Conservation (phyloP, 1,139 yeast species). For the Kodamaea plutei region DNA sequence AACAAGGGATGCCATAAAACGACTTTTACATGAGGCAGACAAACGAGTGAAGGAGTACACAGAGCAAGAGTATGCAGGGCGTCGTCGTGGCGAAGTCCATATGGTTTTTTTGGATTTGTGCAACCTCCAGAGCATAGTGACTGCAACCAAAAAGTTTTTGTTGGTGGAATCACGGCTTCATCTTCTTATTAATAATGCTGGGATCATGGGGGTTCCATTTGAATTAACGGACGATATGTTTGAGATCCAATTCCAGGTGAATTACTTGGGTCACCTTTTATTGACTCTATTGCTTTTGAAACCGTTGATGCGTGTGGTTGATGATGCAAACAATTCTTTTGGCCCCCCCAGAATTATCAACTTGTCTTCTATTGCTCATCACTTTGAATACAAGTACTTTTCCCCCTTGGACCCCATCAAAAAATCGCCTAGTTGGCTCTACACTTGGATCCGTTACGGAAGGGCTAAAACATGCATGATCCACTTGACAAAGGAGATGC, state of each 20-base stretch:
- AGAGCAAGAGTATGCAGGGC: slow-evolving; percentile 11
- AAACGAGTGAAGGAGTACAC: slow-evolving; percentile 21
- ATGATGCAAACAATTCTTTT: slow-evolving; percentile 10
- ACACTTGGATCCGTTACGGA: slow-evolving; percentile 35
- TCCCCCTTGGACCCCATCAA: slow-evolving; percentile 24
- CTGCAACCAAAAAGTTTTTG: slow-evolving; percentile 26
- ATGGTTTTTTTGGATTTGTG: slow-evolving; percentile 31
- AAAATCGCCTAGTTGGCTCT: slow-evolving; percentile 21
- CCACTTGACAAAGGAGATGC: slow-evolving; percentile 27
- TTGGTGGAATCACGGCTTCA: slow-evolving; percentile 27
- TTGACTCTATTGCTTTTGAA: slow-evolving; percentile 32
- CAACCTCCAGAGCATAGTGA: slow-evolving; percentile 27
- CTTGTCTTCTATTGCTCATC: slow-evolving; percentile 35
- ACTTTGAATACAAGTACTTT: slow-evolving; percentile 19
- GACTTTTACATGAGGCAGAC: slow-evolving; percentile 51
- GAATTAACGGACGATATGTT: slow-evolving; percentile 33
- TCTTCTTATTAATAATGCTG: slow-evolving; percentile 40
- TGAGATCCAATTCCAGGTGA: slow-evolving; percentile 43
- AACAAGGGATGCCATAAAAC: slow-evolving; percentile 52
- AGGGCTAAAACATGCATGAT: slow-evolving; percentile 32
- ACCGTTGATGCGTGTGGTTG: slow-evolving; percentile 19
- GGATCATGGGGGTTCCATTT: slow-evolving; percentile 38
- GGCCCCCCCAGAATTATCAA: slow-evolving; percentile 30
- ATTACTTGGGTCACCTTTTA: slow-evolving; percentile 32
- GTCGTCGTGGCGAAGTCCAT: slow-evolving; percentile 25